These are phyloP conservation scores for Pichia ethanolica DNA, from an alignment of 805 yeast genomes.

Conservation along the genomic window DNA sequence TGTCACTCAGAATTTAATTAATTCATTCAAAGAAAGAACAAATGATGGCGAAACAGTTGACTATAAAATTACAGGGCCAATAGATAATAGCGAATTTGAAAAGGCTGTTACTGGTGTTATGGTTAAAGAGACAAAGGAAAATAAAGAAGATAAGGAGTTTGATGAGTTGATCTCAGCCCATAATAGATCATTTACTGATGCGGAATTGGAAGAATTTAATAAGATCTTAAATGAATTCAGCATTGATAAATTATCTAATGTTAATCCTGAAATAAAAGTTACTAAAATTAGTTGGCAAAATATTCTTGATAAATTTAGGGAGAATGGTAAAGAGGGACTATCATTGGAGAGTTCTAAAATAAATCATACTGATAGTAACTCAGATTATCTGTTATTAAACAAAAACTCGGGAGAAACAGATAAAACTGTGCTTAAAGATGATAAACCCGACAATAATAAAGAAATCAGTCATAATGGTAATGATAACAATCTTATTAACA, in stretches of 20 bases:
- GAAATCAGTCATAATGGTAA: too few relatives aligned
- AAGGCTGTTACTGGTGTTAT: constrained; percentile 1
- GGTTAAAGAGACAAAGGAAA: constrained; percentile 11
- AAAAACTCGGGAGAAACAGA: too few relatives aligned
- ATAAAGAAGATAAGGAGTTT: constrained; percentile 13
- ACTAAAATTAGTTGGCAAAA: background rate
- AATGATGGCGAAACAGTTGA: constrained; percentile 19
- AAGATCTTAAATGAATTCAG: constrained; percentile 2
- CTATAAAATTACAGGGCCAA: constrained; percentile 11
- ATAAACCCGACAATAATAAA: too few relatives aligned
- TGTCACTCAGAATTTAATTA: constrained; percentile 16
- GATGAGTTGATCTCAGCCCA: constrained; percentile 7
- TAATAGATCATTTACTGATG: constrained; percentile 4
- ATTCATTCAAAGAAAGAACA: constrained; percentile 16
- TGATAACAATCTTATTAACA: too few relatives aligned
- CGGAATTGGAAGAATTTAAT: constrained; percentile 7
- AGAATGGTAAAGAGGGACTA: too few relatives aligned
- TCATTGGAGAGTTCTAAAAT: too few relatives aligned
- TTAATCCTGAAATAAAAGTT: background rate
- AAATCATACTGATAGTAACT: too few relatives aligned
- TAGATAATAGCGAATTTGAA: constrained; percentile 10
- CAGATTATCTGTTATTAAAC: too few relatives aligned
- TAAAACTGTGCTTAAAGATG: too few relatives aligned
- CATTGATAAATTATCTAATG: background rate
- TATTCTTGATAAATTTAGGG: background rate